Evolutionary conservation across 176 grass and related monocot species (phyloP).

Genomic region (Juncus effusus): DNA sequence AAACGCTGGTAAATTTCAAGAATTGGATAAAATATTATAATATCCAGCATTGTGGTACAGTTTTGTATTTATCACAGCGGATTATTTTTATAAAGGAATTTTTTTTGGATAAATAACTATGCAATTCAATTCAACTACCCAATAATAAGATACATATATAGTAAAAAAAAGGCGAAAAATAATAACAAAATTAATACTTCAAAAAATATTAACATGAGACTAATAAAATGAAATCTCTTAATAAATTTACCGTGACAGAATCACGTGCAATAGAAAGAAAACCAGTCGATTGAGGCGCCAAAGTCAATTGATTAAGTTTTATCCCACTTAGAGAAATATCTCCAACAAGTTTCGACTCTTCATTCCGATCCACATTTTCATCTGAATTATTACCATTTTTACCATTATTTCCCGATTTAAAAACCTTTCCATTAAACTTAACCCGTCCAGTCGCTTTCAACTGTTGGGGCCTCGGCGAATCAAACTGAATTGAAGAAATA

Average conservation of each 20-base stretch:
- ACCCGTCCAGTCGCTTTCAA: slow-evolving; percentile 94
- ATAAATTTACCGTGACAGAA: slow-evolving; percentile 68
- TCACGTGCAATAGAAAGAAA: slow-evolving; percentile 72
- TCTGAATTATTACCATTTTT: slow-evolving; percentile 34
- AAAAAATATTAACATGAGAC: too few species aligned
- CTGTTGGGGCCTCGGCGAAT: slow-evolving; percentile 76
- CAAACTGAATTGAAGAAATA: slow-evolving; percentile 76
- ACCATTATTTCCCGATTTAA: slow-evolving; percentile 44
- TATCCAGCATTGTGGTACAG: too few species aligned
- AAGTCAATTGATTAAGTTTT: slow-evolving; percentile 92
- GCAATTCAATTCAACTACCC: too few species aligned
- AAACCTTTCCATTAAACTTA: slow-evolving; percentile 93
- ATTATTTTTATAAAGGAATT: too few species aligned
- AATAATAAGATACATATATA: too few species aligned
- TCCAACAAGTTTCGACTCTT: slow-evolving; percentile 59
- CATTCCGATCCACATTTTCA: slow-evolving; percentile 27
- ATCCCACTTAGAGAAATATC: slow-evolving; percentile 86
- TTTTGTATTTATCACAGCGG: too few species aligned
- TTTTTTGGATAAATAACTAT: too few species aligned
- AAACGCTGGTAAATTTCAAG: too few species aligned
- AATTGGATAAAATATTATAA: too few species aligned
- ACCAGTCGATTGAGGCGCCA: slow-evolving; percentile 85
- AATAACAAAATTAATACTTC: too few species aligned
- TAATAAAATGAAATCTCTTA: neutral
- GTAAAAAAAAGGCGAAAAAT: too few species aligned